phyloP scores from a whole-genome alignment of 176 grass and related monocot genomes.

The Alloteropsis semialata region DNA sequence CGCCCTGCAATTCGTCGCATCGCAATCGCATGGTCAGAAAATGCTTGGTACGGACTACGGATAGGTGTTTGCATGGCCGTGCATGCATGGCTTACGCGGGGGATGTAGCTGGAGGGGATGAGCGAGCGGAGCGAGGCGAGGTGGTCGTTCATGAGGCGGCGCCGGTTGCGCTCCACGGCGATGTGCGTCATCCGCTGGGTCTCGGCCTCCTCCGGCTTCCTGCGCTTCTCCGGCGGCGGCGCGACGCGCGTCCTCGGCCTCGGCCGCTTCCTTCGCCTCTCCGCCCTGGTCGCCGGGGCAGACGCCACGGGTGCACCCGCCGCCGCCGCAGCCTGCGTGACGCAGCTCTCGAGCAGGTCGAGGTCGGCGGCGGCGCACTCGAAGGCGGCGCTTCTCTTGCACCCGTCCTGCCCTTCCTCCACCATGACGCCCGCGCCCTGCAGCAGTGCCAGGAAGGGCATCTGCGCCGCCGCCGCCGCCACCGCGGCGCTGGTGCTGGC shows the following conservation, averaged over 20 bases:
- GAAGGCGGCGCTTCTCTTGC: conserved; percentile 13
- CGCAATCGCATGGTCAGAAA: background rate
- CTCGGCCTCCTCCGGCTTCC: conserved; percentile 81
- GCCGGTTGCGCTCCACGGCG: conserved; percentile 91
- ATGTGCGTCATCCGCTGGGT: conserved; percentile 96
- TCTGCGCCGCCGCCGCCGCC: conserved; percentile 20
- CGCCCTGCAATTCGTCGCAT: conserved; percentile 43
- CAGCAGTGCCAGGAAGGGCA: conserved; percentile 73
- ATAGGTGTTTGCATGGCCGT: background rate
- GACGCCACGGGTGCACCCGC: background rate
- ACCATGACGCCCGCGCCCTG: conserved; percentile 40
- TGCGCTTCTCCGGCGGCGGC: conserved; percentile 36
- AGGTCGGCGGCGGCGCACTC: conserved; percentile 28
- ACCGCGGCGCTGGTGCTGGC: conserved; percentile 9
- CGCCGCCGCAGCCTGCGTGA: conserved; percentile 45
- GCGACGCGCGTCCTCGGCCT: conserved; percentile 23
- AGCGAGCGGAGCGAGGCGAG: conserved; percentile 73
- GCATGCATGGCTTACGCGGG: conserved; percentile 45
- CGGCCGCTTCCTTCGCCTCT: conserved; percentile 48
- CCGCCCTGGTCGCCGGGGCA: background rate
- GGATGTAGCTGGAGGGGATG: conserved; percentile 76
- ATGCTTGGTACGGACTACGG: no score
- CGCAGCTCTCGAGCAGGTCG: conserved; percentile 85
- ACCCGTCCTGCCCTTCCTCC: background rate
- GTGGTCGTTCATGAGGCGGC: conserved; percentile 95